Evolutionary conservation across 352 stramenopile genomes (phyloP), one percentile per base, ranked within the genome.

Genomic region (Globisporangium okanoganense): DNA sequence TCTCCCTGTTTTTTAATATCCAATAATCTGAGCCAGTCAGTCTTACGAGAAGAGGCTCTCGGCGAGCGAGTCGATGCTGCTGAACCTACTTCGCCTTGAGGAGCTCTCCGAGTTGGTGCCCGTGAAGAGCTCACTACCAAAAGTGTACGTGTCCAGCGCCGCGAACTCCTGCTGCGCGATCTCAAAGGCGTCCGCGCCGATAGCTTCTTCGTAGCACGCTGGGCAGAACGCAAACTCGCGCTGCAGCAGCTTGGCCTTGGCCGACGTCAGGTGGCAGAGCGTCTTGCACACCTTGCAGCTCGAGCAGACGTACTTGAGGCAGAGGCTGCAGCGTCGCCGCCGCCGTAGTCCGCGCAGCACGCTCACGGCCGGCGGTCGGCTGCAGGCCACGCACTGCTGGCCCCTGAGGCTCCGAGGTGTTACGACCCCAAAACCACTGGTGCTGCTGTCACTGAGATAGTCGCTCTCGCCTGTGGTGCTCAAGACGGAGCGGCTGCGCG

Each of bases 281-380:
- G 27, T 56, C 49, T 56, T 56, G n/a, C 49, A 29, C 27, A 43
- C 14, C 49, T 56, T 49, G 27, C 55, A 61, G 10, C 12, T 22
- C 13, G 55, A 61, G 43, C 55, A 61, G 29, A 61, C 47, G 29
- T 61, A 61, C n/a, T 29, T 38, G 27, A 18, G 44, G 29, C 55
- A 61, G n/a, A 61, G 29, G 7, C 43, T 61, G 29, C 55, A 61
- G 55, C 20, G 55, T 13, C 55, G 43, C 7, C 38, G 41, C 10
- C 55, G 43, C n/a, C n/a, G n/a, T n/a, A 61, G 55, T 1, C 38
- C 25, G n/a, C n/a, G 41, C 10, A 63, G 57, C 33, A 63, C 5
- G 10, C 9, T 24, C n/a, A 53, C 20, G 1, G 36, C 36, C 7
- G 51, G 31, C 25, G 58, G 8, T 5, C 52, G 52, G 14, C 8